Evolutionary conservation across 2,329 filamentous ascomycete species (phyloP).

Genomic region (Penicillium capsulatum): DNA sequence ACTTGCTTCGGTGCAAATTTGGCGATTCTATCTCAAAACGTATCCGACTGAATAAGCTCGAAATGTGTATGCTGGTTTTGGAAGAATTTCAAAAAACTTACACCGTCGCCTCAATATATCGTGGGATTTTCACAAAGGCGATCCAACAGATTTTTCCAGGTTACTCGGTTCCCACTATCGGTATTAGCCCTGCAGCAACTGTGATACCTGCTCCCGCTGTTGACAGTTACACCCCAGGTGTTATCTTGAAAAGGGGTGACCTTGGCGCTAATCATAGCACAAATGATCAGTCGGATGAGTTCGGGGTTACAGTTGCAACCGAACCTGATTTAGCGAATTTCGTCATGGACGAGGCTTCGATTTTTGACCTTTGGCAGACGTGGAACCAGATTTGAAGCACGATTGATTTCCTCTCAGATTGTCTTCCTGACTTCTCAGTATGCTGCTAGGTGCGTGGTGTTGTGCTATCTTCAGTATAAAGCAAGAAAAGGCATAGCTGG

Average conservation of each 20-base stretch:
- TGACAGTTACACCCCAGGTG: neutral
- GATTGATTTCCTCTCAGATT: no score
- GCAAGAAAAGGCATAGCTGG: no score
- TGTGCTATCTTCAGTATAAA: no score
- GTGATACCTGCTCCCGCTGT: neutral
- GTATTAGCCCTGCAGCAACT: neutral
- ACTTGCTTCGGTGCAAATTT: constrained; percentile 28
- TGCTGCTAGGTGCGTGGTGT: no score
- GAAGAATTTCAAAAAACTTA: constrained; percentile 31
- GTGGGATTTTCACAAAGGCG: constrained; percentile 25
- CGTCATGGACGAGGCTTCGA: constrained; percentile 23
- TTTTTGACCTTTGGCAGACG: constrained; percentile 24
- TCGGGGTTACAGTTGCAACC: neutral
- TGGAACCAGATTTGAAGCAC: no score
- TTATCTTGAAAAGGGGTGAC: no score
- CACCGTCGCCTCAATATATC: constrained; percentile 26
- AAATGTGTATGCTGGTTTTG: constrained; percentile 32
- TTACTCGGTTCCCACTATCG: constrained; percentile 5
- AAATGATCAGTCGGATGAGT: constrained; percentile 3
- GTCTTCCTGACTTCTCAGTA: no score
- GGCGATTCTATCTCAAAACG: constrained; percentile 21
- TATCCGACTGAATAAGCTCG: constrained; percentile 30
- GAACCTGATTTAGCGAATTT: constrained; percentile 16
- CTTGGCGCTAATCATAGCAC: neutral
- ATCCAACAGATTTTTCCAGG: constrained; percentile 23